Conservation (phyloP, 106 monocot genomes). For the Dendrobium chrysotoxum region DNA sequence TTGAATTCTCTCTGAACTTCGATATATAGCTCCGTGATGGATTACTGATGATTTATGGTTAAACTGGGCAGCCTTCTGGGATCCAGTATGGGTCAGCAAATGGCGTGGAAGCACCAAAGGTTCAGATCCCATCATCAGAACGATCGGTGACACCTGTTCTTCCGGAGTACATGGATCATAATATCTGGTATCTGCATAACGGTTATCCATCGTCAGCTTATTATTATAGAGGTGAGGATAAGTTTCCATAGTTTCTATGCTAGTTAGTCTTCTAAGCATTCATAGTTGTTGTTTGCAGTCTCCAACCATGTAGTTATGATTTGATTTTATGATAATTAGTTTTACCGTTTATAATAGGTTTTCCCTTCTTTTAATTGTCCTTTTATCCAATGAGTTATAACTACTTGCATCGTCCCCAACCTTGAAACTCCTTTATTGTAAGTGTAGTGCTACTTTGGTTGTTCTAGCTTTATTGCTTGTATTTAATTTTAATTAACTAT, state of each 20-base stretch:
- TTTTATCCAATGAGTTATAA: neutral
- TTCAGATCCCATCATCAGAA: constrained; percentile 25
- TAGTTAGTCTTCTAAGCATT: neutral
- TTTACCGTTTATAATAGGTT: neutral
- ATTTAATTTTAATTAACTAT: constrained; percentile 6
- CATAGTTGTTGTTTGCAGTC: neutral
- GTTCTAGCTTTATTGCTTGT: neutral
- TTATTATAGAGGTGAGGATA: constrained; percentile 52
- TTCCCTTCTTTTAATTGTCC: neutral
- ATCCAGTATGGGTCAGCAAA: constrained; percentile 20
- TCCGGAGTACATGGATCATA: constrained; percentile 45
- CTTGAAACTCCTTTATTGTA: neutral
- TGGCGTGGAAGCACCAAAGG: constrained; percentile 18
- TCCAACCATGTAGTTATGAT: neutral
- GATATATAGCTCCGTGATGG: neutral
- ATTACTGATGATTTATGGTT: neutral
- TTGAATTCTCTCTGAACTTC: too few relatives aligned
- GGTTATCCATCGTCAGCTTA: constrained; percentile 39
- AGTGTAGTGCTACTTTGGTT: neutral
- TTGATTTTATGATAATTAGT: neutral
- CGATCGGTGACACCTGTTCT: constrained; percentile 49
- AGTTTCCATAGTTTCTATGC: neutral
- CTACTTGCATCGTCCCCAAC: neutral
- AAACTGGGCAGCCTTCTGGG: constrained; percentile 17
- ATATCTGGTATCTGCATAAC: constrained; percentile 40